A percentile compares a stretch with the other conserved stretches of the same genome.
Conservation (phyloP, 2,329 filamentous ascomycete genomes). For the Colletotrichum nymphaeae region DNA sequence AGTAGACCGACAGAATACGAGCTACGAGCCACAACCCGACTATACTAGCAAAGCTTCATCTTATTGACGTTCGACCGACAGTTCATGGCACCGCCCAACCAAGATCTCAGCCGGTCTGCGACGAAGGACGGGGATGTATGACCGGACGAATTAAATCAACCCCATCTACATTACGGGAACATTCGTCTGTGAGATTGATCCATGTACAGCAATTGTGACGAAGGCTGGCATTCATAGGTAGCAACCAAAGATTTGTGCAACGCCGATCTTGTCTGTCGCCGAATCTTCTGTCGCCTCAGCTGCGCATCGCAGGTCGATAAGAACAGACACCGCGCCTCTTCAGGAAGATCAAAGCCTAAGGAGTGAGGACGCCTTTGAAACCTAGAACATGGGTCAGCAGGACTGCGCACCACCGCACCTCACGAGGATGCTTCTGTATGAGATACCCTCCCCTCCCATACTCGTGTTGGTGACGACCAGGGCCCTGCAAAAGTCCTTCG, state of each 20-base stretch:
- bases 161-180: neutral
- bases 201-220: neutral
- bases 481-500: neutral
- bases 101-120: neutral
- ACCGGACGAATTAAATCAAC: neutral
- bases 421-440: neutral
- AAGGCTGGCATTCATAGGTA: neutral
- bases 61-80: too few species aligned
- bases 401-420: neutral
- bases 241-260: neutral
- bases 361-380: neutral
- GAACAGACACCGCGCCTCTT: neutral
- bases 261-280: too few species aligned
- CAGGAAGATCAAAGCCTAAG: neutral
- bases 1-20: neutral
- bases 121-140: neutral
- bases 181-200: neutral
- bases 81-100: neutral
- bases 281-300: neutral
- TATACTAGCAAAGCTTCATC: neutral
- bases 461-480: neutral
- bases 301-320: neutral
- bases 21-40: neutral
- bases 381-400: neutral
- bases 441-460: neutral